Conservation (phyloP, 1,284 basidiomycete species). For the Calocybe gambosa region DNA sequence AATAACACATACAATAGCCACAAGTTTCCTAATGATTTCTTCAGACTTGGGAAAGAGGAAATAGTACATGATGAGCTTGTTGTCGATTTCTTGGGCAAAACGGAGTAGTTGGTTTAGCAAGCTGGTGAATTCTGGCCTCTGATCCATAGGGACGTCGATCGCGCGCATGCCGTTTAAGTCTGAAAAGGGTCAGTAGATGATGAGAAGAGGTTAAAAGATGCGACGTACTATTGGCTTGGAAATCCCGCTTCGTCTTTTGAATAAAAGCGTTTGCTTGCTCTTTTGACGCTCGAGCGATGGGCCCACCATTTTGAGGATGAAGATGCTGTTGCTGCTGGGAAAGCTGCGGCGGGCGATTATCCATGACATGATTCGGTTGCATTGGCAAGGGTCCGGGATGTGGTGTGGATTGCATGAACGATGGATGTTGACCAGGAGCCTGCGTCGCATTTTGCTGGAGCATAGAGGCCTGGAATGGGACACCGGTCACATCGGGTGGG, state of each 20-base stretch:
- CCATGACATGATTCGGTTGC: constrained; percentile 12
- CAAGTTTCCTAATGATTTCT: constrained; percentile 38
- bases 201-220: constrained; percentile 15
- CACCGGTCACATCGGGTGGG: constrained; percentile 9
- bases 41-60: constrained; percentile 37
- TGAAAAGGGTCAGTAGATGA: constrained; percentile 14
- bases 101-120: constrained; percentile 44
- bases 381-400: constrained; percentile 9
- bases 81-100: constrained; percentile 39
- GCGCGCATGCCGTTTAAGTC: constrained; percentile 24
- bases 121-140: constrained; percentile 44
- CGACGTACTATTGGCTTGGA: constrained; percentile 24
- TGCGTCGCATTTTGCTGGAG: constrained; percentile 3
- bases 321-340: constrained; percentile 2
- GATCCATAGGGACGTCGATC: constrained; percentile 42
- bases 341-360: constrained; percentile 9
- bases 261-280: constrained; percentile 29
- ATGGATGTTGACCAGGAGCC: constrained; percentile 2
- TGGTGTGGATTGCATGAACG: constrained; percentile 13
- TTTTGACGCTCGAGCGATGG: constrained; percentile 19
- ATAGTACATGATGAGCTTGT: constrained; percentile 42
- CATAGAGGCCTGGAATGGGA: constrained; percentile 6
- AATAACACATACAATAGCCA: constrained; percentile 44
- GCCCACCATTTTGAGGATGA: constrained; percentile 7
- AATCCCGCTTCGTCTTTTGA: constrained; percentile 26